Conservation (phyloP, 108 stramenopile genomes). For the Fistulifera pelliculosa region DNA sequence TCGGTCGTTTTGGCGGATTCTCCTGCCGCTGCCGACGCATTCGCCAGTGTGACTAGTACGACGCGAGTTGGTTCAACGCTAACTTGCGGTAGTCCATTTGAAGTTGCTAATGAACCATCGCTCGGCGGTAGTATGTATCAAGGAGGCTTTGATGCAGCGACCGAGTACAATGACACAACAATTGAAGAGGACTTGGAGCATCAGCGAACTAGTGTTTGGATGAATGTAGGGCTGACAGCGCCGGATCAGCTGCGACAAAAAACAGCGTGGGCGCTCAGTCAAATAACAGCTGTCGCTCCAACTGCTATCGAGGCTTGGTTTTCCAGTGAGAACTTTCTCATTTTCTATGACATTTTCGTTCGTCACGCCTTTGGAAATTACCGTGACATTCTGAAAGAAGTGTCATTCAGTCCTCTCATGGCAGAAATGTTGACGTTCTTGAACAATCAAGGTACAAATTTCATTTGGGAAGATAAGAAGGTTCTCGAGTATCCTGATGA, state of each 20-base stretch:
- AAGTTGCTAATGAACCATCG: constrained; percentile 47
- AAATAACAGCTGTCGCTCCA: constrained; percentile 33
- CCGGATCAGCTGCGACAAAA: constrained; percentile 68
- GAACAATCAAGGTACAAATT: constrained; percentile 8
- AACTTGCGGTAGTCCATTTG: constrained; percentile 34
- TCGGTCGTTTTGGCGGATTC: neutral
- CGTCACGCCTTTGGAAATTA: constrained; percentile 75
- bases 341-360: constrained; percentile 61
- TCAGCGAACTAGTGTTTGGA: constrained; percentile 10
- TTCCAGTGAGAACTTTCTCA: constrained; percentile 23
- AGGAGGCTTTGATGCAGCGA: neutral
- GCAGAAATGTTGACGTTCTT: constrained; percentile 49
- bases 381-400: constrained; percentile 52
- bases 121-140: constrained; percentile 5
- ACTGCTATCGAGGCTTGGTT: neutral
- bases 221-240: constrained; percentile 36
- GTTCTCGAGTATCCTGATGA: too few relatives aligned
- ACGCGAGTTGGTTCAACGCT: constrained; percentile 4
- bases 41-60: neutral
- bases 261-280: constrained; percentile 64
- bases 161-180: neutral
- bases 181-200: neutral
- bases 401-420: constrained; percentile 53
- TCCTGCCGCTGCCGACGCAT: neutral
- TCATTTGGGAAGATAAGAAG: too few relatives aligned